phyloP scores from a whole-genome alignment of 2,329 filamentous ascomycete species.

The Cordyceps pruinosa region DNA sequence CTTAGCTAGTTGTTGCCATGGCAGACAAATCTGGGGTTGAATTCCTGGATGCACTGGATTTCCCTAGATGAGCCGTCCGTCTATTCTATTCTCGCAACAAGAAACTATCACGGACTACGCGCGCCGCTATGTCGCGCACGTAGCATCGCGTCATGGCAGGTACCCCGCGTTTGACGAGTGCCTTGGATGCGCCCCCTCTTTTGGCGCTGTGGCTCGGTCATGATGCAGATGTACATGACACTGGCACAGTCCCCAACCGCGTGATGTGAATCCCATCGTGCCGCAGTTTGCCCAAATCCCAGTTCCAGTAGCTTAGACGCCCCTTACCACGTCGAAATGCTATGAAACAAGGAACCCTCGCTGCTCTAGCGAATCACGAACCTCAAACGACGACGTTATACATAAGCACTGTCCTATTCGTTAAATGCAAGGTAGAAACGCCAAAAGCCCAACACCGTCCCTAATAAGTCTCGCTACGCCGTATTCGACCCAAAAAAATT shows the following conservation, averaged over 20 bases:
- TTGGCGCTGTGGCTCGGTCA: neutral
- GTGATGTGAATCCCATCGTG: neutral
- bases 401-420: too few species aligned
- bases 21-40: too few species aligned
- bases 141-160: neutral
- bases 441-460: neutral
- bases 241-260: neutral
- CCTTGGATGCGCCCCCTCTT: conserved; percentile 3
- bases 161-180: conserved; percentile 9
- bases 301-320: too few species aligned
- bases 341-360: too few species aligned
- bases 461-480: neutral
- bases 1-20: neutral
- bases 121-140: neutral
- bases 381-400: neutral
- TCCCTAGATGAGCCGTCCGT: too few species aligned
- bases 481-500: neutral
- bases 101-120: neutral
- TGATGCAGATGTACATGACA: conserved; percentile 6
- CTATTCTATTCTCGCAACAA: neutral
- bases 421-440: too few species aligned
- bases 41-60: too few species aligned
- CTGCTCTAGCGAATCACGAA: neutral
- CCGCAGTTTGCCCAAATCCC: neutral
- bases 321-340: too few species aligned